Base-by-base conservation (phyloP, 495 filamentous ascomycete genomes). In the Hypoxylon rickii region DNA sequence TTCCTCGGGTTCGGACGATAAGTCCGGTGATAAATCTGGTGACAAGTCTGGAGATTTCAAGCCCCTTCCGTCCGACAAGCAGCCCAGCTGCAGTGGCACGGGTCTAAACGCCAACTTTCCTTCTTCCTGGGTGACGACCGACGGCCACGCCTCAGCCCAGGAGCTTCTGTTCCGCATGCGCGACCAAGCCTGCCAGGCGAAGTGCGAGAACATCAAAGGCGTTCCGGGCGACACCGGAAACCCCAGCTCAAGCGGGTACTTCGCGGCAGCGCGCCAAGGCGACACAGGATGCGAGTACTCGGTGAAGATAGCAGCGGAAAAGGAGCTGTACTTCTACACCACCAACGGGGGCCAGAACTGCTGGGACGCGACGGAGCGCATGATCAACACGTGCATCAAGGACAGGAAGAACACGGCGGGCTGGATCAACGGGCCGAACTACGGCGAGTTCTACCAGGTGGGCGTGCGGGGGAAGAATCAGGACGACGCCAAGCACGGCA, bases 351-450 rank as follows among this genome's bases (percentile, higher is more conserved):
- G 41, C 1, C 13, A 18, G 21, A 44, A 44, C 41, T 44, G 41
- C 41, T 44, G 18, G 2, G 41, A 29, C 21, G 41, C 41, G 13
- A 44, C 41, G 8, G 22, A 7, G 24, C 16, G 16, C 19, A 44
- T 44, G 41, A 32, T 44, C 41, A 19, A 44, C 41, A 44, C 41
- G 41, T 44, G 41, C 41, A 44, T 44, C 24, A 31, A 19, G 22
- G 7, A 15, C 24, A 44, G 32, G 3, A 44, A 44, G 41, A 44
- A 44, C n/a, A 7, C 31, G 22, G 41, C 22, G 3, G 41, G 24
- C 7, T 44, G 41, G 41, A 32, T 44, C 41, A 44, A 44, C 24
- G 22, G 22, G 22, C 41, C 13, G 1, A 44, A 44, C 41, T 44
- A 44, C 15, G 41, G 41, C 41, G 24, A 44, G 41, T 32, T 44